These are phyloP conservation scores for Keithomyces neogunnii DNA, from an alignment of 2,329 filamentous ascomycete genomes.

Conservation along the genomic window DNA sequence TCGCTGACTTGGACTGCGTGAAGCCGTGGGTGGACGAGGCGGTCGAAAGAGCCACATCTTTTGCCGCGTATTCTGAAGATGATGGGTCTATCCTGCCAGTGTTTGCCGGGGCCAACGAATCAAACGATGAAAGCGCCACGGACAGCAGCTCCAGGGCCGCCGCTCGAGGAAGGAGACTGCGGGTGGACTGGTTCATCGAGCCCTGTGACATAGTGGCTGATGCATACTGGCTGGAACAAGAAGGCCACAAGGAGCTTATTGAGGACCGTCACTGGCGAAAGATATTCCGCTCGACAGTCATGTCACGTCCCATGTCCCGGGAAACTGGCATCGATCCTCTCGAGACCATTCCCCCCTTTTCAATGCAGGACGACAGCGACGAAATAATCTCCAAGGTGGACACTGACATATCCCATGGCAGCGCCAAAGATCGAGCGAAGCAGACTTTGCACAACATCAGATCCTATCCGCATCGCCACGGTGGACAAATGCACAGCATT, in stretches of 20 bases:
- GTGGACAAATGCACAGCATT: slow-evolving; percentile 35
- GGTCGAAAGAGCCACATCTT: slow-evolving; percentile 22
- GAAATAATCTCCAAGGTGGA: slow-evolving; percentile 20
- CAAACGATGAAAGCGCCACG: slow-evolving; percentile 32
- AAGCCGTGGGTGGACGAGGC: slow-evolving; percentile 70
- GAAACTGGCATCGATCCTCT: slow-evolving; percentile 19
- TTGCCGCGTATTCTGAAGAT: slow-evolving; percentile 15
- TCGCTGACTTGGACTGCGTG: slow-evolving; percentile 64
- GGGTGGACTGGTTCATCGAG: slow-evolving; percentile 77
- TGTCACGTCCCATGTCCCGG: slow-evolving; percentile 21
- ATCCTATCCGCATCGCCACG: slow-evolving; percentile 46
- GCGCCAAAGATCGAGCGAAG: slow-evolving; percentile 49
- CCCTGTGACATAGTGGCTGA: slow-evolving; percentile 85
- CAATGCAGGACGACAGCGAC: slow-evolving; percentile 14
- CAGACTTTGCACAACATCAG: slow-evolving; percentile 51
- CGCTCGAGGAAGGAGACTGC: slow-evolving; percentile 59
- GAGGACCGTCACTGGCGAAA: slow-evolving; percentile 70
- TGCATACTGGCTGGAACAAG: slow-evolving; percentile 81
- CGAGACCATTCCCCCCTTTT: slow-evolving; percentile 16
- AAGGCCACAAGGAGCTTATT: slow-evolving; percentile 69
- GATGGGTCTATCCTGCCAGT: slow-evolving; percentile 28
- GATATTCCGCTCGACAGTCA: slow-evolving; percentile 49
- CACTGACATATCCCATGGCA: slow-evolving; percentile 37
- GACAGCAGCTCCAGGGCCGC: slow-evolving; percentile 33
- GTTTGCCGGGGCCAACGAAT: slow-evolving; percentile 38